Conservation (phyloP, 495 filamentous ascomycete species). For the Penicillium canariense region DNA sequence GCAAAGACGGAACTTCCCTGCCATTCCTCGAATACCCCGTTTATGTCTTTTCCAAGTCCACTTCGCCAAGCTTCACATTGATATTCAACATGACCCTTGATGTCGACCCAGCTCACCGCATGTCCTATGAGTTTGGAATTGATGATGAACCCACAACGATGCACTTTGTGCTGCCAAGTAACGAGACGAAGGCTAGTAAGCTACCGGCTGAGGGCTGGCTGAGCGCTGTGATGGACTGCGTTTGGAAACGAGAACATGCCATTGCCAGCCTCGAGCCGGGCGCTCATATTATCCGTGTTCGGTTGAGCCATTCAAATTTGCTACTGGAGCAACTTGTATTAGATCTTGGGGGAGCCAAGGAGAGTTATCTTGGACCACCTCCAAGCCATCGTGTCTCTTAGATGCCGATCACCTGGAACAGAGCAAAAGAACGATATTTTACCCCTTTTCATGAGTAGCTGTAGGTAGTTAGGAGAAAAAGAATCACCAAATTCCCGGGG, state of each 20-base stretch:
- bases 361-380: conserved; percentile 66
- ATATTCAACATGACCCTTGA: conserved; percentile 61
- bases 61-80: conserved; percentile 54
- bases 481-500: too few relatives aligned
- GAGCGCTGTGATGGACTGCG: conserved; percentile 52
- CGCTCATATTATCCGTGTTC: conserved; percentile 32
- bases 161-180: conserved; percentile 3
- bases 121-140: conserved; percentile 60
- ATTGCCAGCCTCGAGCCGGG: background rate
- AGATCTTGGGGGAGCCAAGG: conserved; percentile 64
- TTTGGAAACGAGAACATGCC: conserved; percentile 48
- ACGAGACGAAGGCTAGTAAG: background rate
- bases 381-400: background rate
- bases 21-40: conserved; percentile 58
- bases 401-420: background rate
- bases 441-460: too few relatives aligned
- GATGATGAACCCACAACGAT: conserved; percentile 26
- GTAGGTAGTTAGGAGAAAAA: too few relatives aligned
- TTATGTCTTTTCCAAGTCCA: conserved; percentile 56
- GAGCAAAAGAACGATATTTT: too few relatives aligned
- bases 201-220: conserved; percentile 51
- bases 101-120: conserved; percentile 54
- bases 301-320: conserved; percentile 56
- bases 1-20: background rate
- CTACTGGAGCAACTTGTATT: conserved; percentile 69